phyloP scores from a whole-genome alignment of 768 basidiomycete genomes.

The Tulasnella sp. region DNA sequence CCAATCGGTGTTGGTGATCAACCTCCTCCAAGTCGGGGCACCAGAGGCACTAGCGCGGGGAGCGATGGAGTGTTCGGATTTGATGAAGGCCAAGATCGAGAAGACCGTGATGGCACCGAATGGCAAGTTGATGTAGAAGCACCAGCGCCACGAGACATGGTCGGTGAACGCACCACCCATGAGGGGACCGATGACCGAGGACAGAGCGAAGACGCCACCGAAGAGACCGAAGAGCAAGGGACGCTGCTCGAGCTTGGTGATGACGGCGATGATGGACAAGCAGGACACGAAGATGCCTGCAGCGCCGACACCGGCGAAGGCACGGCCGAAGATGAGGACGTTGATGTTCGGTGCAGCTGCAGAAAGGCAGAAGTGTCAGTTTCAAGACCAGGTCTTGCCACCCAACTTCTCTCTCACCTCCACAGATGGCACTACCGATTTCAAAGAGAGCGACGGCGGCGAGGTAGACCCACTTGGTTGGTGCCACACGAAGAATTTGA shows the following conservation, averaged over 20 bases:
- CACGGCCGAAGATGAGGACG: conserved; percentile 51
- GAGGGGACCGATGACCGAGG: conserved; percentile 42
- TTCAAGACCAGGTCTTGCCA: too few relatives aligned
- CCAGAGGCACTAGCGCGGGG: conserved; percentile 33
- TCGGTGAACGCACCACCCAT: conserved; percentile 47
- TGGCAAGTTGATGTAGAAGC: conserved; percentile 42
- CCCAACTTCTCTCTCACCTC: too few relatives aligned
- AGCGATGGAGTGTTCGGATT: conserved; percentile 40
- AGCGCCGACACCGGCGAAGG: conserved; percentile 53
- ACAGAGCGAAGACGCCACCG: conserved; percentile 48
- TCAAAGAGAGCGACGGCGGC: conserved; percentile 47
- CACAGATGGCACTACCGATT: conserved; percentile 51
- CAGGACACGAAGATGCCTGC: conserved; percentile 45
- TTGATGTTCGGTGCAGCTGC: conserved; percentile 43
- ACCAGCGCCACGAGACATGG: conserved; percentile 49
- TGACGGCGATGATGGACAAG: conserved; percentile 42
- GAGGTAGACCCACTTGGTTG: conserved; percentile 44
- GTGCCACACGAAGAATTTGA: conserved; percentile 33
- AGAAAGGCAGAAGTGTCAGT: too few relatives aligned
- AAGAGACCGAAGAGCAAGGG: conserved; percentile 49
- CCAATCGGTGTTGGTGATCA: conserved; percentile 44
- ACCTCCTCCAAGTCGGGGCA: conserved; percentile 34
- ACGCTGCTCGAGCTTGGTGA: conserved; percentile 40
- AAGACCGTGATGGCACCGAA: conserved; percentile 44
- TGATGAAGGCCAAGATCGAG: conserved; percentile 44